These are phyloP conservation scores for Myxozyma kluyveri DNA, from an alignment of 805 yeast species.

Conservation along the genomic window DNA sequence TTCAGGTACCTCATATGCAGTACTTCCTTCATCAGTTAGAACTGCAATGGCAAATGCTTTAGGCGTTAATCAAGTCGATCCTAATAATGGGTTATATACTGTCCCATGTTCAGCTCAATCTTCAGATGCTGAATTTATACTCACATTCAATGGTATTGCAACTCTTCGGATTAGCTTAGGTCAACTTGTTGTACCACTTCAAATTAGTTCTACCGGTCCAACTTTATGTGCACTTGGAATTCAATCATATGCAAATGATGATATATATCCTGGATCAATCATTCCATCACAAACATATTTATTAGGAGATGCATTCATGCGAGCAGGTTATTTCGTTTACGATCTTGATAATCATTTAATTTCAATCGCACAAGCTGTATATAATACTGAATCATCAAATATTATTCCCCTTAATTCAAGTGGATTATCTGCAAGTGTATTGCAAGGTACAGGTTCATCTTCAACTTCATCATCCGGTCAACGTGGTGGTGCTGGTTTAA, in stretches of 20 bases:
- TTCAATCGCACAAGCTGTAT: slow-evolving; percentile 52
- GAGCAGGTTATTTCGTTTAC: slow-evolving; percentile 62
- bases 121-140: slow-evolving; percentile 37
- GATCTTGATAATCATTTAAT: slow-evolving; percentile 58
- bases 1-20: slow-evolving; percentile 53
- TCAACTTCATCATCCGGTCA: slow-evolving; percentile 4
- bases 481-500: too few species aligned
- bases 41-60: slow-evolving; percentile 38
- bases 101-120: slow-evolving; percentile 39
- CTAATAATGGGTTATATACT: slow-evolving; percentile 43
- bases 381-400: slow-evolving; percentile 13
- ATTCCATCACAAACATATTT: slow-evolving; percentile 31
- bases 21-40: slow-evolving; percentile 44
- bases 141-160: slow-evolving; percentile 51
- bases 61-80: slow-evolving; percentile 41
- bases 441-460: slow-evolving; percentile 9
- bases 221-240: slow-evolving; percentile 33
- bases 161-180: slow-evolving; percentile 47
- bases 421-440: slow-evolving; percentile 13
- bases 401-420: slow-evolving; percentile 20
- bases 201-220: slow-evolving; percentile 25
- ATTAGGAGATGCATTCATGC: slow-evolving; percentile 58
- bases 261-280: slow-evolving; percentile 6
- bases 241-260: slow-evolving; percentile 7
- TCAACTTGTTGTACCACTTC: slow-evolving; percentile 30